Evolutionary conservation across 768 basidiomycete genomes (phyloP), one percentile per base, ranked within the genome.

Genomic region (Serendipita sp.): DNA sequence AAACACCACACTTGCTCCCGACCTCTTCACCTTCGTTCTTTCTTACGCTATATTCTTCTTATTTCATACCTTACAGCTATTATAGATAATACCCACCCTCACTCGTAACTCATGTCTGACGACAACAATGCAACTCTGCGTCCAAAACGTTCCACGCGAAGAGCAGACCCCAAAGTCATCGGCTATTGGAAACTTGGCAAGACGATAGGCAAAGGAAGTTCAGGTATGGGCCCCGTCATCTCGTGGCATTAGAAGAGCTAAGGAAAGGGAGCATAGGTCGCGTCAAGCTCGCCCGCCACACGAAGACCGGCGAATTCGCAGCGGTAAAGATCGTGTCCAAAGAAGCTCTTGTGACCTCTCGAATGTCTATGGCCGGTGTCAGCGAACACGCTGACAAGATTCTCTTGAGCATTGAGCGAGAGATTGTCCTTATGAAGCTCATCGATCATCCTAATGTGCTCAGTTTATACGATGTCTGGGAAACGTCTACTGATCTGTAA

Each of bases 381-480:
- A 83, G 79, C 14, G 85, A 86, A 63, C 82, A 87, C 65, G 79
- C 85, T 13, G 89, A 91, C 68, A 86, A 85, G 67, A 82, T 81
- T 64, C 79, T 85, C 65, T 81, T 89, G 64, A 83, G 85, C 53
- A 83, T 96, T 65, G 89, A 95, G 72, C 82, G 92, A 65, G 94
- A 98, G 74, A 95, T 96, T 60, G 90, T 94, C 64, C 85, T 96
- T 69, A 94, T 98, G 93, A 98, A 96, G 73, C 83, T 96, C 65
- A 86, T 96, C 67, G 86, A 94, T 66, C 92, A 98, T 70, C 93
- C 93, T 1, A 93, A 95, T 72, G 83, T 98, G 66, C 82, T 96
- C 81, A 85, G 84, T 63, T 81, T 98, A 30, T 94, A 92, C 75
- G 94, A 98, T 70, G 93, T 98, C 65, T 97, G 90, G 91, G 93